Evolutionary conservation across 2,329 filamentous ascomycete genomes (phyloP).

Genomic region (Kalmusia sp.): DNA sequence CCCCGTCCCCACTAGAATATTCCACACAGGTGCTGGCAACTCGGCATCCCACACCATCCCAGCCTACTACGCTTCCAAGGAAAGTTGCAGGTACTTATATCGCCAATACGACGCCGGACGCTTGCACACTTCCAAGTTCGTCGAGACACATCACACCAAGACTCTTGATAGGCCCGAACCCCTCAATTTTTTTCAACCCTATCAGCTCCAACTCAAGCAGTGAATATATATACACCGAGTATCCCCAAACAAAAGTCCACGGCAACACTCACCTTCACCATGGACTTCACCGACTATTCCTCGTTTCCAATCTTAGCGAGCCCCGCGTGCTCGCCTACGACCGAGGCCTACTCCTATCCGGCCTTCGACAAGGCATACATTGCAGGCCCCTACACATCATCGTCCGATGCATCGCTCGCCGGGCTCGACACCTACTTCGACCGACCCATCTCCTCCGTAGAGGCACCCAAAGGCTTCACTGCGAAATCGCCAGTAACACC

Average conservation of each 20-base stretch:
- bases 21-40: background rate
- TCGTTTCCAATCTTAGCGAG: conserved; percentile 30
- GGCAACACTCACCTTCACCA: conserved; percentile 3
- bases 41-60: background rate
- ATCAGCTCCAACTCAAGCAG: background rate
- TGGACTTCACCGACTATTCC: conserved; percentile 27
- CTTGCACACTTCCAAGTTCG: background rate
- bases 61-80: background rate
- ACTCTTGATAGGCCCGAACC: conserved; percentile 1
- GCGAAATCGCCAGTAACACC: conserved; percentile 23
- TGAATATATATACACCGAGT: background rate
- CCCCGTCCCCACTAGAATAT: background rate
- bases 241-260: background rate
- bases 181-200: background rate
- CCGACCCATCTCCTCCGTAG: conserved; percentile 31
- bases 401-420: conserved; percentile 33
- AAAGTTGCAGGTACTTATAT: background rate
- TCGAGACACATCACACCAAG: background rate
- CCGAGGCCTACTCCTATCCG: conserved; percentile 28
- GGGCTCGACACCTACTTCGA: conserved; percentile 35
- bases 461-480: conserved; percentile 29
- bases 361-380: conserved; percentile 34
- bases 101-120: background rate
- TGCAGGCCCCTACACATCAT: conserved; percentile 27
- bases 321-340: conserved; percentile 32